Conservation (phyloP, 73 alveolate species). For the Paramecium sexaurelia region DNA sequence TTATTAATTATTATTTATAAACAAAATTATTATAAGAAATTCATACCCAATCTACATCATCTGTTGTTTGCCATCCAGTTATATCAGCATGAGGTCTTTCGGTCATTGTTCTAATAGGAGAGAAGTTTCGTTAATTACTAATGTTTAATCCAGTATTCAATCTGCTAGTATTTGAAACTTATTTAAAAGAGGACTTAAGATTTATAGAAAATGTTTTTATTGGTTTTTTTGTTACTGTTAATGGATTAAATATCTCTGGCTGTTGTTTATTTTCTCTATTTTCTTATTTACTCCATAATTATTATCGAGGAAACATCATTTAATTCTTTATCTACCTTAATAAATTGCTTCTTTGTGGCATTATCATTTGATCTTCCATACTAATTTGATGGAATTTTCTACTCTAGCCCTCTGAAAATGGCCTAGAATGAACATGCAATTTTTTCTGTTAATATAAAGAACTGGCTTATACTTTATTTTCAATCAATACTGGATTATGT, state of each 20-base stretch:
- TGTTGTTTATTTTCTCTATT: neutral
- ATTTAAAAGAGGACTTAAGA: neutral
- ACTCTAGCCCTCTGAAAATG: neutral
- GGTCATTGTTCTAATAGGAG: neutral
- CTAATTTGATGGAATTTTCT: neutral
- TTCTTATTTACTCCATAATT: neutral
- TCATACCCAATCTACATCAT: constrained; percentile 2
- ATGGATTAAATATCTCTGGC: neutral
- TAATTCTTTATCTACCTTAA: neutral
- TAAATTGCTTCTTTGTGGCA: neutral
- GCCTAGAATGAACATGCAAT: neutral
- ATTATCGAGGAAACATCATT: neutral
- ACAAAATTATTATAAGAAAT: neutral
- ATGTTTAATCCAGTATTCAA: neutral
- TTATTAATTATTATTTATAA: neutral
- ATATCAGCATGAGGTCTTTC: neutral
- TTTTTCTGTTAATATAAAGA: neutral
- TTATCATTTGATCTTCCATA: neutral
- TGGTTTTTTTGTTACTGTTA: neutral
- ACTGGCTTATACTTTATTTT: neutral
- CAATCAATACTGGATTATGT: neutral
- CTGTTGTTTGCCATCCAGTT: neutral
- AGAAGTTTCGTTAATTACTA: neutral
- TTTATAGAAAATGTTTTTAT: neutral
- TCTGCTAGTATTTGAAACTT: neutral